Percentiles rank a stretch among this genome's conserved stretches.
These are phyloP conservation scores for Penicillium psychrosexuale DNA, from an alignment of 2,329 filamentous ascomycete genomes.

Conservation along the genomic window DNA sequence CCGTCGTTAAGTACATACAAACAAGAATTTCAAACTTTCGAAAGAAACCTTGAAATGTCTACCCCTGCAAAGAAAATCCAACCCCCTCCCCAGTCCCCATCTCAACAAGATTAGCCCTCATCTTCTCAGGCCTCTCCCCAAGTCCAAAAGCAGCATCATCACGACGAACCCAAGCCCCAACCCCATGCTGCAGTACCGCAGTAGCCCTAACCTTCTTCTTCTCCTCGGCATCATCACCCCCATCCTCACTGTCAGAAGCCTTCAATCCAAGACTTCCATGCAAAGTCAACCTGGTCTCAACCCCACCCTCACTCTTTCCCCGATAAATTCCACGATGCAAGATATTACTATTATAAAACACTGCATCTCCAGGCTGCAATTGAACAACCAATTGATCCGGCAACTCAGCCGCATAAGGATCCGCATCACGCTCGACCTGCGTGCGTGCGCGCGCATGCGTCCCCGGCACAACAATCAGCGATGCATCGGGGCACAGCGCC, in stretches of 20 bases:
- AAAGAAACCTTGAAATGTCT: not conserved
- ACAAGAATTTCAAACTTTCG: not conserved
- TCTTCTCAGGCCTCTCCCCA: constrained; percentile 40
- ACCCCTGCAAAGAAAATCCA: constrained; percentile 45
- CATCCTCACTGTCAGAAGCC: constrained; percentile 14
- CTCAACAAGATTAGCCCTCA: constrained; percentile 44
- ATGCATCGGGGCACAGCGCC: constrained; percentile 70
- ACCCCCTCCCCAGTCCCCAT: constrained; percentile 47
- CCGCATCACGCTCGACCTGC: constrained; percentile 63
- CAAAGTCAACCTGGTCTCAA: constrained; percentile 42
- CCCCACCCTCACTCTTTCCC: constrained; percentile 35
- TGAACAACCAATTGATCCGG: constrained; percentile 64
- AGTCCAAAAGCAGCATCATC: constrained; percentile 42
- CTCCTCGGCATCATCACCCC: constrained; percentile 16
- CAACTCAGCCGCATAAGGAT: constrained; percentile 60
- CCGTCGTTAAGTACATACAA: not conserved
- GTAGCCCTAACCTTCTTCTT: constrained; percentile 42
- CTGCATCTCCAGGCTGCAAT: constrained; percentile 71
- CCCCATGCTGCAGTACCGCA: constrained; percentile 47
- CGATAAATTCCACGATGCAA: constrained; percentile 51
- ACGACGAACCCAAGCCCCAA: constrained; percentile 44
- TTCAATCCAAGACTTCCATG: constrained; percentile 45
- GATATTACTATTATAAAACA: constrained; percentile 91
- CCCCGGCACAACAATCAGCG: constrained; percentile 72
- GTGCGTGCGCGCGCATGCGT: constrained; percentile 71